phyloP scores from a whole-genome alignment of 2,329 filamentous ascomycete species.

The Sporothrix pseudoabietina region DNA sequence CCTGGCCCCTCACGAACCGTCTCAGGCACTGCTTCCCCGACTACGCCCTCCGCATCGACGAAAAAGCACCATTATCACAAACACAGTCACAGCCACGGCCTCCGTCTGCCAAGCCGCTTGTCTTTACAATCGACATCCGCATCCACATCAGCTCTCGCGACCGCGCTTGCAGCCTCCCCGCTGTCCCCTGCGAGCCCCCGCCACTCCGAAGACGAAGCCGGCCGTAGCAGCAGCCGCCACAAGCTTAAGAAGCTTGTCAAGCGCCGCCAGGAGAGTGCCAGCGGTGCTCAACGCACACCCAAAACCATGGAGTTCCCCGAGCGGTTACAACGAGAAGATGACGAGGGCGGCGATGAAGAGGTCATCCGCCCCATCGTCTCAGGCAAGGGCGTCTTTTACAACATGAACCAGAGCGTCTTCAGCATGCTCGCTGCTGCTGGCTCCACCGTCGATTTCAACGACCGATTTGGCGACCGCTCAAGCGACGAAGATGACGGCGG shows the following conservation, averaged over 20 bases:
- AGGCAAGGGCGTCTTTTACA: conserved; percentile 58
- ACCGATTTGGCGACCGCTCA: conserved; percentile 75
- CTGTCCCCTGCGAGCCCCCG: neutral
- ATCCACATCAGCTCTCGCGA: neutral
- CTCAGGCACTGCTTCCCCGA: conserved; percentile 4
- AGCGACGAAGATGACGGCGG: conserved; percentile 72
- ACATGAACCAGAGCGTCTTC: conserved; percentile 94
- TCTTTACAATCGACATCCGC: neutral
- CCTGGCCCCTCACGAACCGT: neutral
- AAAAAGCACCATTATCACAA: neutral
- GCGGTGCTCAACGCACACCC: neutral
- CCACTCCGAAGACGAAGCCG: conserved; percentile 42
- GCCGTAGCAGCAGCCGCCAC: conserved; percentile 39
- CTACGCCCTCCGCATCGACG: neutral
- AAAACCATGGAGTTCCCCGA: conserved; percentile 56
- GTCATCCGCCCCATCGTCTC: conserved; percentile 50
- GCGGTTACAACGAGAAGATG: conserved; percentile 53
- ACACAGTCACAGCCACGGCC: conserved; percentile 1
- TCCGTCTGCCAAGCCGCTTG: conserved; percentile 21
- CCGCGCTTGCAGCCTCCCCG: neutral
- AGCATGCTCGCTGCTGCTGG: conserved; percentile 88
- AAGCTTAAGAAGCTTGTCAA: conserved; percentile 48
- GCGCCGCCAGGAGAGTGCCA: conserved; percentile 42
- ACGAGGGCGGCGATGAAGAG: conserved; percentile 50
- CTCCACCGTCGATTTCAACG: conserved; percentile 77